Conservation (phyloP, 768 basidiomycete genomes). For the Leccinum obscurum region DNA sequence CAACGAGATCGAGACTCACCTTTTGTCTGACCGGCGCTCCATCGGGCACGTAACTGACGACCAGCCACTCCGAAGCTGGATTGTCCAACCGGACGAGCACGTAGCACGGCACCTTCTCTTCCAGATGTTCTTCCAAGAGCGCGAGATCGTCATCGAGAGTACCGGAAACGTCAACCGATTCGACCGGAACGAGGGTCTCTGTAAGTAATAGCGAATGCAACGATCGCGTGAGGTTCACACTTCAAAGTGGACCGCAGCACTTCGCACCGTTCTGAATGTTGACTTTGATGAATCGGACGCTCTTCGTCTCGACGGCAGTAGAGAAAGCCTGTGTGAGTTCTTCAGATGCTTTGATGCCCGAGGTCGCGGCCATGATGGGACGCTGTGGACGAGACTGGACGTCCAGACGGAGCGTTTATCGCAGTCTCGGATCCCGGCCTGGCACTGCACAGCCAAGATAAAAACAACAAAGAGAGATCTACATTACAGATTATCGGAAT, state of each 20-base stretch:
- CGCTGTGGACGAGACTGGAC: neutral
- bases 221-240: constrained; percentile 25
- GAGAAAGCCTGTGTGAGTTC: constrained; percentile 60
- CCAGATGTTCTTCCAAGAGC: constrained; percentile 55
- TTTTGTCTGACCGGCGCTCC: constrained; percentile 78
- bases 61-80: constrained; percentile 65
- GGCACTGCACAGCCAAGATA: neutral
- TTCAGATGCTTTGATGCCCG: constrained; percentile 65
- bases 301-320: constrained; percentile 49
- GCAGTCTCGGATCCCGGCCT: neutral
- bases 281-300: constrained; percentile 74
- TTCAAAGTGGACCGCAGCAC: constrained; percentile 6
- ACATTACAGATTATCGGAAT: constrained; percentile 35
- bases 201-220: constrained; percentile 8
- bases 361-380: constrained; percentile 63
- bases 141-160: constrained; percentile 64
- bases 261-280: constrained; percentile 70
- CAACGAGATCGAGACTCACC: constrained; percentile 38
- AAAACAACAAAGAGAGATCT: constrained; percentile 20
- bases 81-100: constrained; percentile 66
- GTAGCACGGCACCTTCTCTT: constrained; percentile 70
- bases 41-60: constrained; percentile 82
- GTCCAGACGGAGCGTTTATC: neutral
- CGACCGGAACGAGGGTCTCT: constrained; percentile 72
- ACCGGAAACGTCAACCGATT: constrained; percentile 46